Percentiles rank a stretch among this genome's conserved stretches.
These are phyloP conservation scores for Zygotorulaspora chibaensis DNA, from an alignment of 805 yeast species.

Conservation along the genomic window DNA sequence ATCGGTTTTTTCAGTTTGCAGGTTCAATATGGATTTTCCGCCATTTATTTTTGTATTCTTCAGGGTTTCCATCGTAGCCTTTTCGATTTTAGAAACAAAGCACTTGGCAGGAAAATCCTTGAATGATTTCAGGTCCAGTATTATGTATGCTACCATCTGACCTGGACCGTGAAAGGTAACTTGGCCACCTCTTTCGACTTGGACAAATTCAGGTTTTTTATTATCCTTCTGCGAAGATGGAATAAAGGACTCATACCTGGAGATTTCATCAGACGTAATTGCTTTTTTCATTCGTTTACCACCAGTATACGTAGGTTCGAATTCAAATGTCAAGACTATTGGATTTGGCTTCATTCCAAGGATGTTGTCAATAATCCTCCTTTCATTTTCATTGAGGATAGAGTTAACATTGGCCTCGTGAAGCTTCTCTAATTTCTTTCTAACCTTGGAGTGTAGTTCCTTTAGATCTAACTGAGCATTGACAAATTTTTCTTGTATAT, in stretches of 20 bases:
- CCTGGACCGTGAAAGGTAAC: slow-evolving; percentile 97
- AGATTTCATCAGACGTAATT: slow-evolving; percentile 34
- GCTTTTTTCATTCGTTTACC: slow-evolving; percentile 75
- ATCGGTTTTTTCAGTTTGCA: slow-evolving; percentile 43
- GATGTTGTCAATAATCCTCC: slow-evolving; percentile 41
- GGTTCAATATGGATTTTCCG: slow-evolving; percentile 12
- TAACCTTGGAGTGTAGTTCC: slow-evolving; percentile 46
- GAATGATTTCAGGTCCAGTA: slow-evolving; percentile 65
- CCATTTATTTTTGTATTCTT: slow-evolving; percentile 11
- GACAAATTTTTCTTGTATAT: slow-evolving; percentile 54
- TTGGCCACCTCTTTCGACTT: slow-evolving; percentile 89
- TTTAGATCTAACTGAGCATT: slow-evolving; percentile 56
- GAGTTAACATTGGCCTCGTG: slow-evolving; percentile 35
- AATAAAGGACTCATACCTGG: slow-evolving; percentile 23
- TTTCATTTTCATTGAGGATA: slow-evolving; percentile 44
- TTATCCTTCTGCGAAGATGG: slow-evolving; percentile 25
- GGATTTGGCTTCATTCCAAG: slow-evolving; percentile 56
- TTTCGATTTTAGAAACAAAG: slow-evolving; percentile 60
- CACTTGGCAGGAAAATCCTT: slow-evolving; percentile 55
- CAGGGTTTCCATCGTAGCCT: slow-evolving; percentile 49
- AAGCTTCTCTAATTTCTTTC: slow-evolving; percentile 38
- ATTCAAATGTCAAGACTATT: slow-evolving; percentile 73
- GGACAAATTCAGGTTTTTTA: slow-evolving; percentile 60
- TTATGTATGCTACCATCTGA: slow-evolving; percentile 80
- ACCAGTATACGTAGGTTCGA: slow-evolving; percentile 83